Evolutionary conservation across 345 rosid species (phyloP).

Genomic region (Lepidium didymum): DNA sequence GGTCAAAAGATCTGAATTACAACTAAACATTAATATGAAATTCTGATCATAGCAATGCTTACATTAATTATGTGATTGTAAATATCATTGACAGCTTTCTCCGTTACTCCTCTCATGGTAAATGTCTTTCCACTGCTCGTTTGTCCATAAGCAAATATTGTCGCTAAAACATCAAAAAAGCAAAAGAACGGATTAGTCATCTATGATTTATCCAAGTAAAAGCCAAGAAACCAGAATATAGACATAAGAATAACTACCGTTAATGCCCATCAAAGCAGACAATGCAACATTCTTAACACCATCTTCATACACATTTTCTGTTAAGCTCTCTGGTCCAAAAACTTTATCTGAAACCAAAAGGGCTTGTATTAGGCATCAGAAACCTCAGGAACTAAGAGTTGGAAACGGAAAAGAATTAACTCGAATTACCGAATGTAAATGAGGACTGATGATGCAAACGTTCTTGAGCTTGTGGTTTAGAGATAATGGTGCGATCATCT

Average conservation of each 20-base stretch:
- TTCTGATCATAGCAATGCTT: slow-evolving; percentile 24
- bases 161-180: slow-evolving; percentile 50
- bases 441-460: slow-evolving; percentile 68
- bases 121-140: slow-evolving; percentile 98
- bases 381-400: not conserved
- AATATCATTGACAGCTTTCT: slow-evolving; percentile 94
- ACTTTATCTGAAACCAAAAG: slow-evolving; percentile 65
- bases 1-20: slow-evolving; percentile 5
- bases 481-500: slow-evolving; percentile 75
- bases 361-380: not conserved
- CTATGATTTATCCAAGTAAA: not conserved
- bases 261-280: slow-evolving; percentile 93
- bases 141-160: slow-evolving; percentile 97
- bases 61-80: slow-evolving; percentile 80
- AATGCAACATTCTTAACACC: slow-evolving; percentile 97
- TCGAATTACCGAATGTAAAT: slow-evolving; percentile 70
- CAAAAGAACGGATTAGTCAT: not conserved
- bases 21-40: not conserved
- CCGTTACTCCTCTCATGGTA: slow-evolving; percentile 98
- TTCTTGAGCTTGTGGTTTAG: slow-evolving; percentile 68
- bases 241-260: slow-evolving; percentile 41
- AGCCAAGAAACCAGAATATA: not conserved
- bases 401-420: not conserved
- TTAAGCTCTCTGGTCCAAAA: slow-evolving; percentile 66
- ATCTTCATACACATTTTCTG: slow-evolving; percentile 85